phyloP scores from a whole-genome alignment of 768 basidiomycete species.

The Podaxis rugospora region DNA sequence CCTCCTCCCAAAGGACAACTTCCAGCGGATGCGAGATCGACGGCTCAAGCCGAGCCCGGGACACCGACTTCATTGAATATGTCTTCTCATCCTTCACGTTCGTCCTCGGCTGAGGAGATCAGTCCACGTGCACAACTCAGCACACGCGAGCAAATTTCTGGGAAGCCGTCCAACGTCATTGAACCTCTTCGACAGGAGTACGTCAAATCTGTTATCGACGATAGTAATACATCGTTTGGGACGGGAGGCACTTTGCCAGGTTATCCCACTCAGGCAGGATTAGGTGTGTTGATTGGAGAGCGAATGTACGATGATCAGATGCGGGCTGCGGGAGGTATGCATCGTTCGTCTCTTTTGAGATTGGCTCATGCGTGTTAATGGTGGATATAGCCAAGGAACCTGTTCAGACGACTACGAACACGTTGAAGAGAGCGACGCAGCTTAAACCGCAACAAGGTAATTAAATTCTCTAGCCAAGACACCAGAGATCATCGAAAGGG shows the following conservation, averaged over 20 bases:
- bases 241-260: constrained; percentile 17
- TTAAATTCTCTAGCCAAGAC: background rate
- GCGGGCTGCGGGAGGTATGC: constrained; percentile 13
- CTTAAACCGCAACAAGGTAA: background rate
- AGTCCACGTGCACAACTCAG: background rate
- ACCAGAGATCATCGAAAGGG: background rate
- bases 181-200: background rate
- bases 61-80: background rate
- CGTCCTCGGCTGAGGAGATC: background rate
- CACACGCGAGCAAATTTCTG: constrained; percentile 4
- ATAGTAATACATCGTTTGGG: constrained; percentile 8
- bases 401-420: background rate
- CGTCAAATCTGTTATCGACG: background rate
- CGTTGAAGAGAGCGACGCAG: background rate
- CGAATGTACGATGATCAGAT: constrained; percentile 18
- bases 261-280: constrained; percentile 14
- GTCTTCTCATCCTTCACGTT: background rate
- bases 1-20: background rate
- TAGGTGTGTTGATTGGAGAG: constrained; percentile 18
- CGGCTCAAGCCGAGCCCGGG: background rate
- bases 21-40: background rate
- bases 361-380: no score
- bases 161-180: background rate
- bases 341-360: background rate
- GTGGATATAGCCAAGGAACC: background rate